phyloP scores from a whole-genome alignment of 2,329 filamentous ascomycete species.

The Neoscytalidium dimidiatum region DNA sequence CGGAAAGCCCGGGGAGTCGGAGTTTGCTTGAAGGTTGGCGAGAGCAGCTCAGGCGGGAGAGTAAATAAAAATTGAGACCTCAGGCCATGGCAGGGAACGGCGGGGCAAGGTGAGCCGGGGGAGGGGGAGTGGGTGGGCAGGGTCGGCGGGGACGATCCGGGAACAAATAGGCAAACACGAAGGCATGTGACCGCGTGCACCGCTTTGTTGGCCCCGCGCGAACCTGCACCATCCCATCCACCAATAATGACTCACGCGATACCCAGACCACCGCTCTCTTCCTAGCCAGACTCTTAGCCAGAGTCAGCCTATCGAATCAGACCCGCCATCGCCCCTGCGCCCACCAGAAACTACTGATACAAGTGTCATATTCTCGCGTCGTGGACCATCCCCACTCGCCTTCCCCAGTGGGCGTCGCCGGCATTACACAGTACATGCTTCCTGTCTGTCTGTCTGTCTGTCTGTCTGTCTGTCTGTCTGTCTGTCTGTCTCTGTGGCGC shows the following conservation, averaged over 20 bases:
- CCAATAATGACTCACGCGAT: constrained; percentile 13
- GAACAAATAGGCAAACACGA: constrained; percentile 10
- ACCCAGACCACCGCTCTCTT: neutral
- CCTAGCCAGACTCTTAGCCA: neutral
- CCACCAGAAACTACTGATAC: constrained; percentile 1
- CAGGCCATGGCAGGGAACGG: neutral
- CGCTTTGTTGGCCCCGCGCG: neutral
- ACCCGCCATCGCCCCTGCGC: neutral
- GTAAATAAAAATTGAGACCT: neutral
- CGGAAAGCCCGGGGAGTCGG: no score
- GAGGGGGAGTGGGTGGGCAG: neutral
- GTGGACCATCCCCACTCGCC: neutral
- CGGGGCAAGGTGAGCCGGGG: neutral
- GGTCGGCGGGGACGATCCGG: neutral
- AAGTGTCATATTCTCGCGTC: neutral
- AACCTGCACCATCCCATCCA: neutral
- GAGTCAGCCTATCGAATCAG: no score
- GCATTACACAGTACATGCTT: constrained; percentile 1
- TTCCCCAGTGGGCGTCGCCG: neutral
- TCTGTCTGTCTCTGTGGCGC: no score
- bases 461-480: no score
- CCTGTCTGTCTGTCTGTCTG: neutral
- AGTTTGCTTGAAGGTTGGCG: no score
- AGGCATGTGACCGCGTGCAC: constrained; percentile 13
- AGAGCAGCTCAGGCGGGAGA: neutral